Conservation (phyloP, 331 rosid species). For the Quercus lobata region DNA sequence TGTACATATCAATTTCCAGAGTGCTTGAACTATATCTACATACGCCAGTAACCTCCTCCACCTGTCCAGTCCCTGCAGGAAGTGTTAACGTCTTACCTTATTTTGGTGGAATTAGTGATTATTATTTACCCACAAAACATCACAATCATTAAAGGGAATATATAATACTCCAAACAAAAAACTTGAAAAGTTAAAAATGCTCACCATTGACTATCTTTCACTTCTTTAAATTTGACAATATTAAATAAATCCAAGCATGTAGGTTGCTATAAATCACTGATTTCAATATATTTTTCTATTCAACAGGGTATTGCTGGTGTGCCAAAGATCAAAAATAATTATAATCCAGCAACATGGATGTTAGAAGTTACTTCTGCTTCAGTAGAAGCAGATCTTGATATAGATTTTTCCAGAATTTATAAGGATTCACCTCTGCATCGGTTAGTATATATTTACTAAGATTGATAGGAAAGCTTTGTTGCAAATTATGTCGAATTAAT, state of each 20-base stretch:
- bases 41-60: neutral
- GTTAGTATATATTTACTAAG: constrained; percentile 37
- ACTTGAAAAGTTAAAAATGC: neutral
- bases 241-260: neutral
- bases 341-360: constrained; percentile 98
- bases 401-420: constrained; percentile 68
- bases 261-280: constrained; percentile 8
- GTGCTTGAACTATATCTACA: neutral
- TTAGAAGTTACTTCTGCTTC: constrained; percentile 82
- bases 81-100: neutral
- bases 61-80: neutral
- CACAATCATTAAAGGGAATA: neutral
- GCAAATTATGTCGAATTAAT: neutral
- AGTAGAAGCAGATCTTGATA: constrained; percentile 59
- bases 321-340: constrained; percentile 69
- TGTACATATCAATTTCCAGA: neutral
- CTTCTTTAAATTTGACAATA: neutral
- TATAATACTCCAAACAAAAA: neutral
- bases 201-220: neutral
- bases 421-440: constrained; percentile 44
- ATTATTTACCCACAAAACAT: neutral
- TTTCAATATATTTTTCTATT: constrained; percentile 12
- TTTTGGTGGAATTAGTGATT: neutral
- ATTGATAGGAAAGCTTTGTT: constrained; percentile 9
- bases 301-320: constrained; percentile 69